Percentiles rank a stretch among this genome's conserved stretches.
Conservation (phyloP, 345 rosid genomes). For the Iberis pinnata region DNA sequence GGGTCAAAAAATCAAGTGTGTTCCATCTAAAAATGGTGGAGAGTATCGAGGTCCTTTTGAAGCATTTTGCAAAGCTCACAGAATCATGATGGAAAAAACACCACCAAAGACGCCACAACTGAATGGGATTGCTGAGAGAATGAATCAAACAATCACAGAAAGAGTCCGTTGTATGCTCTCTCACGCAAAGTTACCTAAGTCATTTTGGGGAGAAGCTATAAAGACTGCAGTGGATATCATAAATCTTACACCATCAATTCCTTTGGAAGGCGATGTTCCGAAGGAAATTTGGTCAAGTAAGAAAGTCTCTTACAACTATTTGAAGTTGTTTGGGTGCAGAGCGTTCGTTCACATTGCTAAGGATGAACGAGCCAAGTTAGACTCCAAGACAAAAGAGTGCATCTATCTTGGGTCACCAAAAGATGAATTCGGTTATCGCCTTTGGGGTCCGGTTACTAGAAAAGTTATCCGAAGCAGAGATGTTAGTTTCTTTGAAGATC, state of each 20-base stretch:
- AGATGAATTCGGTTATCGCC: not conserved
- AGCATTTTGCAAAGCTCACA: not conserved
- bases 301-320: no score
- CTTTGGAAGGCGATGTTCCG: no score
- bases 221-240: no score
- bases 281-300: no score
- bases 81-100: not conserved
- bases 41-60: not conserved
- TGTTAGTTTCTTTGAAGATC: not conserved
- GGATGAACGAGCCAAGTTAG: not conserved
- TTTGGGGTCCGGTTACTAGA: not conserved
- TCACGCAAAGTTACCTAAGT: no score
- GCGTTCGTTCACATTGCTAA: not conserved
- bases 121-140: not conserved
- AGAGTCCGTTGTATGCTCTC: no score
- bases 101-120: not conserved
- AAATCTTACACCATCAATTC: no score
- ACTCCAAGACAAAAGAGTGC: not conserved
- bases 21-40: not conserved
- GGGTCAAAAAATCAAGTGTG: not conserved
- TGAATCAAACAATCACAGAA: not conserved
- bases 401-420: not conserved
- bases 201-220: no score
- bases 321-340: not conserved
- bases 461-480: not conserved